Conservation (phyloP, 768 basidiomycete species). For the Ramaria sp. region DNA sequence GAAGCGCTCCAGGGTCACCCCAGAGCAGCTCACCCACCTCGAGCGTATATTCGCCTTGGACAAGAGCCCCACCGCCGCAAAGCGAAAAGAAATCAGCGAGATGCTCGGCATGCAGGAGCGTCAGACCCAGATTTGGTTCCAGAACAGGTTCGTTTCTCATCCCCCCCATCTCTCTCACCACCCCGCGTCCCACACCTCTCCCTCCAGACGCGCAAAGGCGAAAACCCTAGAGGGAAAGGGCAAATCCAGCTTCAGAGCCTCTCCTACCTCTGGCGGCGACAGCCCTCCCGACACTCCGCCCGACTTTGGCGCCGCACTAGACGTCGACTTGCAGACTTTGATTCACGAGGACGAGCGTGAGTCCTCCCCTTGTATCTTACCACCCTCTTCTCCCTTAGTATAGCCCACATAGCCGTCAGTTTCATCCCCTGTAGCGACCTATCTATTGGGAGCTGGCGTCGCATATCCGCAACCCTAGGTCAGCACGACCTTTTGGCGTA, state of each 20-base stretch:
- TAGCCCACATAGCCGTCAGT: slow-evolving; percentile 40
- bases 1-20: slow-evolving; percentile 70
- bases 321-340: slow-evolving; percentile 50
- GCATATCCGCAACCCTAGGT: slow-evolving; percentile 43
- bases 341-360: slow-evolving; percentile 71
- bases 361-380: slow-evolving; percentile 18
- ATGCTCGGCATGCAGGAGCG: slow-evolving; percentile 74
- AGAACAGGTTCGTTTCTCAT: slow-evolving; percentile 49
- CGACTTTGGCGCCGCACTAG: slow-evolving; percentile 37
- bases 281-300: slow-evolving; percentile 37
- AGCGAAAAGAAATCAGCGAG: slow-evolving; percentile 63
- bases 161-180: slow-evolving; percentile 2
- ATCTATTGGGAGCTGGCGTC: slow-evolving; percentile 68
- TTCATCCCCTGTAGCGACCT: slow-evolving; percentile 70
- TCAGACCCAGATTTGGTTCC: slow-evolving; percentile 87
- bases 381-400: background rate
- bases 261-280: slow-evolving; percentile 10
- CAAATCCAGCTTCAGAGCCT: slow-evolving; percentile 15
- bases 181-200: background rate
- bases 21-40: slow-evolving; percentile 66
- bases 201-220: slow-evolving; percentile 64
- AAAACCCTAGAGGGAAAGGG: slow-evolving; percentile 55
- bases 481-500: slow-evolving; percentile 69
- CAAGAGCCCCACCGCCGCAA: slow-evolving; percentile 59
- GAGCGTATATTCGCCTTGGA: slow-evolving; percentile 61